Base-by-base conservation (phyloP, 305 asterid genomes). In the Fraxinus greggii region DNA sequence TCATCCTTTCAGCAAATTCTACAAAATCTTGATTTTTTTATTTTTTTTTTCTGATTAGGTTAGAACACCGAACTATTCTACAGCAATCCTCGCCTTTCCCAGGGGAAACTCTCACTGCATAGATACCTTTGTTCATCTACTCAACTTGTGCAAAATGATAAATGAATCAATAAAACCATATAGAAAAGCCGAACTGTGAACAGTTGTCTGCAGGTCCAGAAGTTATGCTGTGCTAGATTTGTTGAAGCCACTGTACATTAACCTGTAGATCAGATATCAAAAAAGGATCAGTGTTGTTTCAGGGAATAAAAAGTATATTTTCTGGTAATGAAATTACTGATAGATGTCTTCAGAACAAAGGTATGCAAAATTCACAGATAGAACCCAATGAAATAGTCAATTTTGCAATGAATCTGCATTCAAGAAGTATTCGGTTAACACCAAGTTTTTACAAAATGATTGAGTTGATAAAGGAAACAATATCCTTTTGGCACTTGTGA, bases 181-280 rank as follows among this genome's bases (percentile, higher is more conserved):
- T 13, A 35, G 5, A 77, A 19, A 13, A 65, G 42, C 75, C 42
- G 5, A 61, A 75, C 76, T 79, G 72, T 79, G 65, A 67, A 84
- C 17, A 76, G 59, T 81, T 75, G 76, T 82, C 69, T 21, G 81
- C 83, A 79, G 51, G 82, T 82, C 81, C 84, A 78, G 42, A 70
- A 32, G 42, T 40, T 69, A 79, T 76, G 79, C 63, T 80, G 75
- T 75, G 78, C 78, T 69, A 13, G 65, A 82, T 79, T 76, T 82
- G 67, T 38, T 26, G 40, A 81, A 45, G 74, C 80, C 29, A 35
- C 72, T 42, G 54, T 72, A 74, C 48, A 79, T 67, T 38, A 74
- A 84, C 84, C 88, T 84, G 88, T 84, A 82, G 7, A 75, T 80
- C 35, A 80, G 67, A 75, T 31, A 81, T 31, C 21, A 73, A 75